Evolutionary conservation across 108 stramenopile genomes (phyloP), one percentile per base, ranked within the genome.

Genomic region (Cyclostephanos invisitatus): DNA sequence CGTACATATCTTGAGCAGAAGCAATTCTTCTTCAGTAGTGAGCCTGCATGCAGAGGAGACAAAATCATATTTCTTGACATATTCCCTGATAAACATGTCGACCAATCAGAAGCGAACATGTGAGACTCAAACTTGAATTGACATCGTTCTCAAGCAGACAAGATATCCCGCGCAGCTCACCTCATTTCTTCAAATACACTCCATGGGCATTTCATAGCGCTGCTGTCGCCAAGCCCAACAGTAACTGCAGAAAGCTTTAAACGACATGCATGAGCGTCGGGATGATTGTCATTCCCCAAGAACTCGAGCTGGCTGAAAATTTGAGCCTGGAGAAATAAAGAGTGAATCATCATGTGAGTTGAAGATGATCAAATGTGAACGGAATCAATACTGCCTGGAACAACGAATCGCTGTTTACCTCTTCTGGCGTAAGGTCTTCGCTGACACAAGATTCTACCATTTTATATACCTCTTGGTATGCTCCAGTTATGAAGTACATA

Each of bases 371-470:
- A 20, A 36, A 18, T 57, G 59, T 29, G n/a, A 17, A 36, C 18
- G 20, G 17, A 32, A 70, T 14, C 11, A 29, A 6, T 68, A 36
- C 15, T 86, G 44, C 37, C 40, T 44, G 2, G 76, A 66, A 58
- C 0, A 4, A 17, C n/a, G n/a, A 5, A 37, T 46, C 83, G 35
- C 38, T 63, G 78, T 77, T 67, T 73, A 80, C 91, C 79, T 98
- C 99, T 83, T 98, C 97, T 17, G 86, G 81, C 24, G 82, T 89
- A 7, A 98, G 85, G 46, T 96, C 89, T 67, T 99, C 99, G 67
- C 92, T 96, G 36, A 98, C 98, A 74, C 99, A 99, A 48, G 91
- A 88, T 50, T 97, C 97, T 18, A 98, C 94, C 93, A 98, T 95
- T 64, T 92, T 89, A 73, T 88, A 98, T 6, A 96, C 98, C 64